Conservation (phyloP, 2,329 filamentous ascomycete species). For the Neocucurbitaria cava region DNA sequence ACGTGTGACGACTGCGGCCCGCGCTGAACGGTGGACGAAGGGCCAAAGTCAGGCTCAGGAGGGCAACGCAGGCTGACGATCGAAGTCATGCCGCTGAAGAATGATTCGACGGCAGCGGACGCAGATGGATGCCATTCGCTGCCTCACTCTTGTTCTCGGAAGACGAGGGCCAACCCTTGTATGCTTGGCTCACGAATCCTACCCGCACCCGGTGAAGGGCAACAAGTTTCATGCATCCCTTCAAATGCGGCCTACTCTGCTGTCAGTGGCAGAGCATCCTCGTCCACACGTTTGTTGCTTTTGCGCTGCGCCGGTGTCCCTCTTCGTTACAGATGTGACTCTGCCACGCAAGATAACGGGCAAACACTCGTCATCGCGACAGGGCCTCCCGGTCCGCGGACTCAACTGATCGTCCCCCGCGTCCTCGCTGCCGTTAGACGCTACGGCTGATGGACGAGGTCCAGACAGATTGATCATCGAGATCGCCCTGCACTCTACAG, state of each 20-base stretch:
- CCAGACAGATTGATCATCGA: conserved; percentile 15
- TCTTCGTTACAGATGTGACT: conserved; percentile 19
- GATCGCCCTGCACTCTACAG: conserved; percentile 6
- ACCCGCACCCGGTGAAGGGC: conserved; percentile 12
- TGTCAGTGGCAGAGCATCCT: conserved; percentile 29
- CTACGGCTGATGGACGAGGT: background rate
- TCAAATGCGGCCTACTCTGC: conserved; percentile 25
- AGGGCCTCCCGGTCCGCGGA: conserved; percentile 10
- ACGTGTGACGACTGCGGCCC: conserved; percentile 37
- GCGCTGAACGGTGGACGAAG: conserved; percentile 27
- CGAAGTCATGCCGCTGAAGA: conserved; percentile 6
- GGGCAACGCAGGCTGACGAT: conserved; percentile 39
- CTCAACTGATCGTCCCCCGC: conserved; percentile 14
- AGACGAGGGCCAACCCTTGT: conserved; percentile 17
- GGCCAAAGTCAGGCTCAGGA: conserved; percentile 31
- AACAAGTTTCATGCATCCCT: conserved; percentile 28
- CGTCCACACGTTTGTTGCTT: conserved; percentile 20
- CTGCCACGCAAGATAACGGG: conserved; percentile 23
- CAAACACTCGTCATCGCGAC: conserved; percentile 25
- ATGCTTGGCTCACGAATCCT: conserved; percentile 11
- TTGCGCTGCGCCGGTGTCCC: conserved; percentile 21
- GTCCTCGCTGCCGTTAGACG: conserved; percentile 14
- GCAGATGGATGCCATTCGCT: conserved; percentile 30
- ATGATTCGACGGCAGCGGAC: conserved; percentile 25
- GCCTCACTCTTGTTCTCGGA: conserved; percentile 30